phyloP scores from a whole-genome alignment of 345 rosid species.

The Syzygium oleosum region DNA sequence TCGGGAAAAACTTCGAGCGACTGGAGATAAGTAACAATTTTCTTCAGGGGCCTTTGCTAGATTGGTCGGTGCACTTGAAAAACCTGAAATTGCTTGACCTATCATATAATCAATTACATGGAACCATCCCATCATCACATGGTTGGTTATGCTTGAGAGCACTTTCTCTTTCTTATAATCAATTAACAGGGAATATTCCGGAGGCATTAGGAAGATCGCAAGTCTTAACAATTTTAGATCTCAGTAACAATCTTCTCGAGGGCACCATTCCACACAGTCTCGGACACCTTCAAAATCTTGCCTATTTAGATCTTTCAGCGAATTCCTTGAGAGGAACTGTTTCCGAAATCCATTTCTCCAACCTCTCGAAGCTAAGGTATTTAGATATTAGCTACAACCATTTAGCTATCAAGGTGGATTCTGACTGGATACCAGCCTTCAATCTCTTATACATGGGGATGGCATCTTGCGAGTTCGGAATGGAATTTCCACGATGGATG shows the following conservation, averaged over 20 bases:
- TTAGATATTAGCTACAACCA: background rate
- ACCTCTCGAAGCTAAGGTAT: background rate
- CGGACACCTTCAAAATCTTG: background rate
- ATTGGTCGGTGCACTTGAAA: background rate
- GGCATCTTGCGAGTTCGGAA: background rate
- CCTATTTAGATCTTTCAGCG: background rate
- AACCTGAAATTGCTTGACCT: background rate
- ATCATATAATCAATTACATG: background rate
- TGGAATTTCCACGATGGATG: background rate
- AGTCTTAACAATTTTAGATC: background rate
- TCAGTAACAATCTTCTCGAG: background rate
- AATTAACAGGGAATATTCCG: background rate
- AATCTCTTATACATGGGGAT: rapidly evolving
- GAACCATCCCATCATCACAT: background rate
- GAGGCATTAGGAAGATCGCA: background rate
- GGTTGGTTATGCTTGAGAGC: background rate
- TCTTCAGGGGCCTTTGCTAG: background rate
- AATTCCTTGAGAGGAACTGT: background rate
- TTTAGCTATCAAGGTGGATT: background rate
- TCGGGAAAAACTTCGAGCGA: background rate
- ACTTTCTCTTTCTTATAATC: rapidly evolving
- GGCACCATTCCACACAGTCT: background rate
- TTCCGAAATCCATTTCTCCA: background rate
- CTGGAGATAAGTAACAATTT: rapidly evolving
- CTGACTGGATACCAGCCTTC: background rate